A percentile compares a stretch with the other conserved stretches of the same genome.
Conservation (phyloP, 1,284 basidiomycete genomes). For the Fomitiporia mediterranea region DNA sequence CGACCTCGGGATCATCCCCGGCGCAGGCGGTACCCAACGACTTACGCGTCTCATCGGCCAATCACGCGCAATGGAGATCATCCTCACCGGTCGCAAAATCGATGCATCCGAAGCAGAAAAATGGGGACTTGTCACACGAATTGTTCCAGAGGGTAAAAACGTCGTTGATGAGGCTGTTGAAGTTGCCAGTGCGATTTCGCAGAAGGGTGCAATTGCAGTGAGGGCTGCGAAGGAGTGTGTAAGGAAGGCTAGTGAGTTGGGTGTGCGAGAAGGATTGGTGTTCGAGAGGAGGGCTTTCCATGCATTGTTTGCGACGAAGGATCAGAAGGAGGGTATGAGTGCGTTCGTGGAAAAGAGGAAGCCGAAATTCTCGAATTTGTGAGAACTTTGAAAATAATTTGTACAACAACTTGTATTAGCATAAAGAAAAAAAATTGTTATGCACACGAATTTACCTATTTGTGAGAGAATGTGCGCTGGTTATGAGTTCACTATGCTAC, state of each 20-base stretch:
- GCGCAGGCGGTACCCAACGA: conserved; percentile 81
- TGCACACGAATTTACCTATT: too few species aligned
- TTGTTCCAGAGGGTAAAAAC: conserved; percentile 60
- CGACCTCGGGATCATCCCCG: conserved; percentile 94
- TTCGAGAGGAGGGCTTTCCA: conserved; percentile 94
- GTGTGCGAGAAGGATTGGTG: conserved; percentile 78
- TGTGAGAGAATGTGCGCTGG: too few species aligned
- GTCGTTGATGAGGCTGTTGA: conserved; percentile 89
- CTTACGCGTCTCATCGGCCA: conserved; percentile 88
- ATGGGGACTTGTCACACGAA: conserved; percentile 82
- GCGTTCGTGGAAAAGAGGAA: conserved; percentile 99
- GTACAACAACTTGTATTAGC: background rate
- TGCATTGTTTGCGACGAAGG: conserved; percentile 87
- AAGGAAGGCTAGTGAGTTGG: conserved; percentile 86
- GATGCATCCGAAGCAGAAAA: conserved; percentile 78
- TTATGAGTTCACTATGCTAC: too few species aligned
- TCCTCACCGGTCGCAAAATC: conserved; percentile 84
- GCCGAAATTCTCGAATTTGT: conserved; percentile 65
- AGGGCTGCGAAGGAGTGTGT: conserved; percentile 95
- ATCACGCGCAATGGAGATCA: conserved; percentile 93
- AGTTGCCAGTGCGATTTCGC: conserved; percentile 77
- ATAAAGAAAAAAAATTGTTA: background rate
- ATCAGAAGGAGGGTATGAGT: conserved; percentile 98
- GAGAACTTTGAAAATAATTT: background rate
- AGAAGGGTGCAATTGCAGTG: conserved; percentile 82